These are phyloP conservation scores for Lipomyces sp. DNA, from an alignment of 805 yeast genomes.

Conservation along the genomic window DNA sequence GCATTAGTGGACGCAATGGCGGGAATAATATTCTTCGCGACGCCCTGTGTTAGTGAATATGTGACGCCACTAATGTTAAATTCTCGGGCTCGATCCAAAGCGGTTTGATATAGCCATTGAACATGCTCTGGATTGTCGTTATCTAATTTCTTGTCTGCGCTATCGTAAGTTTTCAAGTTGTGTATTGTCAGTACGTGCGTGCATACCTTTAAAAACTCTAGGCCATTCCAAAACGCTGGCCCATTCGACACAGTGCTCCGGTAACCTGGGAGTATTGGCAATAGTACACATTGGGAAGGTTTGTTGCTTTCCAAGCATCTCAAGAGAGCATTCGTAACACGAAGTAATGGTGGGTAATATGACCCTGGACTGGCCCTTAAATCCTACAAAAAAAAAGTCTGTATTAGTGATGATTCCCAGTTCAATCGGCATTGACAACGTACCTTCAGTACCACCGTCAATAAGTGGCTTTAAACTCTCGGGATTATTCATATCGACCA, in stretches of 20 bases:
- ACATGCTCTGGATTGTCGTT: slow-evolving; percentile 71
- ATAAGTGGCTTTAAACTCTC: slow-evolving; percentile 66
- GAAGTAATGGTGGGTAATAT: slow-evolving; percentile 84
- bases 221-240: slow-evolving; percentile 81
- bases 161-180: not conserved
- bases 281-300: slow-evolving; percentile 92
- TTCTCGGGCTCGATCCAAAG: slow-evolving; percentile 62
- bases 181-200: not conserved
- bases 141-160: slow-evolving; percentile 56
- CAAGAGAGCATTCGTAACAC: slow-evolving; percentile 90
- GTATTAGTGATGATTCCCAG: not conserved
- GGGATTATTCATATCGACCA: slow-evolving; percentile 60
- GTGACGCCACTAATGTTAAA: slow-evolving; percentile 77
- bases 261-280: slow-evolving; percentile 90
- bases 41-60: slow-evolving; percentile 74
- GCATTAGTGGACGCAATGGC: slow-evolving; percentile 95
- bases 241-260: slow-evolving; percentile 95
- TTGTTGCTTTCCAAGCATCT: slow-evolving; percentile 60
- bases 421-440: not conserved
- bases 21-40: slow-evolving; percentile 89
- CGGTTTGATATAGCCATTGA: slow-evolving; percentile 61
- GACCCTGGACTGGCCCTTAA: slow-evolving; percentile 86
- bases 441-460: slow-evolving; percentile 92
- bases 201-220: slow-evolving; percentile 47
- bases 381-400: slow-evolving; percentile 48